phyloP scores from a whole-genome alignment of 2,329 filamentous ascomycete species.

The Grosmannia huntii region DNA sequence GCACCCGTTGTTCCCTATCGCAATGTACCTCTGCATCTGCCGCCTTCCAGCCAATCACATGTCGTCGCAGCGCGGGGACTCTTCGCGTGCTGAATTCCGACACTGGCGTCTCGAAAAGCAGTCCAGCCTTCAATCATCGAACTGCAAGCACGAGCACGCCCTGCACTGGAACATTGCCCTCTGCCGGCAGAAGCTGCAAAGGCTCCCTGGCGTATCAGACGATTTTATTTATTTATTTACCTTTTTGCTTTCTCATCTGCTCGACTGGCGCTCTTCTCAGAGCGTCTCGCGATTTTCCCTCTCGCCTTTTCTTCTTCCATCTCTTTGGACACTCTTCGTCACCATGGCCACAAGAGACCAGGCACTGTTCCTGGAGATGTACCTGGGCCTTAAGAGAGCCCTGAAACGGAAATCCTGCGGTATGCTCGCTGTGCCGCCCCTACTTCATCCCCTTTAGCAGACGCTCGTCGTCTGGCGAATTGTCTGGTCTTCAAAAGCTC shows the following conservation, averaged over 20 bases:
- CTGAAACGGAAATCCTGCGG: conserved; percentile 14
- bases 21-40: neutral
- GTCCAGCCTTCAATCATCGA: neutral
- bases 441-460: neutral
- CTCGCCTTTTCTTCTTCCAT: neutral
- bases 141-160: too few relatives aligned
- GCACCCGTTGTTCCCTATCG: neutral
- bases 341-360: conserved; percentile 13
- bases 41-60: conserved; percentile 1
- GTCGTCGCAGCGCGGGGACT: conserved; percentile 2
- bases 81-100: neutral
- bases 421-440: neutral
- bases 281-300: too few relatives aligned
- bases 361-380: conserved; percentile 12
- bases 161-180: neutral
- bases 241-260: neutral
- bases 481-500: neutral
- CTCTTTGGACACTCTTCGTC: neutral
- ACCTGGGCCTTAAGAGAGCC: conserved; percentile 12
- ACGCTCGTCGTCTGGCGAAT: neutral
- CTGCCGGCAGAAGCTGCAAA: neutral
- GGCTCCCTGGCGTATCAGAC: neutral
- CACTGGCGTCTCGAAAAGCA: neutral
- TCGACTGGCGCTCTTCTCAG: too few relatives aligned
- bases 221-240: neutral